phyloP scores from a whole-genome alignment of 2,329 filamentous ascomycete species.

The Ophiocordyceps sinensis region DNA sequence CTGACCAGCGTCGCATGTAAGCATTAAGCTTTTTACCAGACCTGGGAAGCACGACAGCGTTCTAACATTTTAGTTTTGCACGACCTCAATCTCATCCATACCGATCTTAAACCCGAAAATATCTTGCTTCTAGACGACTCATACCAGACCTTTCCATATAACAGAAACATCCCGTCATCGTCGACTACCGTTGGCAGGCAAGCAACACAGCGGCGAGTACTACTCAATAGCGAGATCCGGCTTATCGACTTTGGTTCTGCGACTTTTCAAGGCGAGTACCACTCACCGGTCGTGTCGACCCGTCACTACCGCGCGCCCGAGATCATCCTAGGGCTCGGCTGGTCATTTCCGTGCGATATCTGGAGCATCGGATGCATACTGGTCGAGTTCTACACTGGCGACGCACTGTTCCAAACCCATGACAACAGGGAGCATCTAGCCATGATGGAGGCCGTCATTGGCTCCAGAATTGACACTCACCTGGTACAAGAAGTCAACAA shows the following conservation, averaged over 20 bases:
- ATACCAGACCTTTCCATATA: constrained; percentile 59
- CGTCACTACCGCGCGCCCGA: constrained; percentile 57
- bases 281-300: constrained; percentile 57
- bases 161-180: constrained; percentile 53
- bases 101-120: constrained; percentile 59
- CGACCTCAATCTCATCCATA: constrained; percentile 94
- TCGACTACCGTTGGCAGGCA: constrained; percentile 44
- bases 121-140: constrained; percentile 51
- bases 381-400: constrained; percentile 58
- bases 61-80: constrained; percentile 56
- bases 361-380: constrained; percentile 64
- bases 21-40: constrained; percentile 41
- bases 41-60: neutral
- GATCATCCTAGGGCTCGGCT: constrained; percentile 55
- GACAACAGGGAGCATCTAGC: constrained; percentile 59
- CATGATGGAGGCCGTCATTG: constrained; percentile 62
- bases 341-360: constrained; percentile 59
- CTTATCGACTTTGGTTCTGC: constrained; percentile 60
- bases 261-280: constrained; percentile 60
- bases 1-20: constrained; percentile 97
- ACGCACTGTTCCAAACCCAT: constrained; percentile 58
- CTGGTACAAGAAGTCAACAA: constrained; percentile 36
- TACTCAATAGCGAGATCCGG: constrained; percentile 54
- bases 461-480: constrained; percentile 40
- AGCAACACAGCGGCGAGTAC: constrained; percentile 47